Conservation (phyloP, 1,284 basidiomycete species). For the Polyporus tsugae region DNA sequence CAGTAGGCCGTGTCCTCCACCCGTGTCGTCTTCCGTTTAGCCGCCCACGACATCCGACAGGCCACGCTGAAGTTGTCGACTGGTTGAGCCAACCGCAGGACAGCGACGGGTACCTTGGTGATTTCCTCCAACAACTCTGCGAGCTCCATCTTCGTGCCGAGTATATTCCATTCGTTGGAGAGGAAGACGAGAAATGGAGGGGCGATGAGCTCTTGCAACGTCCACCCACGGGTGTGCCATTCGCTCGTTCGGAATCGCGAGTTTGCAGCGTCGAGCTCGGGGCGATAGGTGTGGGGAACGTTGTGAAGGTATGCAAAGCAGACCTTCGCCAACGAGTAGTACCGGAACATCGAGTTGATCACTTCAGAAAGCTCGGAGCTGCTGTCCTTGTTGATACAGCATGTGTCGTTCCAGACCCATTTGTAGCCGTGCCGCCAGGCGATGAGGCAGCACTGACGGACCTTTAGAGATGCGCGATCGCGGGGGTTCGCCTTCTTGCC, state of each 20-base stretch:
- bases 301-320: slow-evolving; percentile 21
- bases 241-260: slow-evolving; percentile 9
- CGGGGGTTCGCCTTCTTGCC: slow-evolving; percentile 1
- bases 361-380: slow-evolving; percentile 21
- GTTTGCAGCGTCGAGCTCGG: not conserved
- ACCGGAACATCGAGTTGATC: slow-evolving; percentile 25
- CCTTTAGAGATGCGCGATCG: slow-evolving; percentile 1
- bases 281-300: slow-evolving; percentile 1
- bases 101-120: not conserved
- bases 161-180: not conserved
- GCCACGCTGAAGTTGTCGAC: not conserved
- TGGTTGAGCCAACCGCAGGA: not conserved
- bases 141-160: slow-evolving; percentile 6
- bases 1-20: slow-evolving; percentile 9
- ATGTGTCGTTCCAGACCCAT: slow-evolving; percentile 23
- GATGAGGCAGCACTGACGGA: not conserved
- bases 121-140: not conserved
- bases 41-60: not conserved
- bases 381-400: slow-evolving; percentile 24
- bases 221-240: slow-evolving; percentile 17
- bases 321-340: slow-evolving; percentile 14
- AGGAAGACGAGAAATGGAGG: not conserved
- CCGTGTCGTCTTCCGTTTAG: not conserved
- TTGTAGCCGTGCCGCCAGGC: slow-evolving; percentile 11
- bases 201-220: slow-evolving; percentile 13